Percentiles rank a stretch among this genome's conserved stretches.
Conservation (phyloP, 2,329 filamentous ascomycete genomes). For the Coleophoma cylindrospora region DNA sequence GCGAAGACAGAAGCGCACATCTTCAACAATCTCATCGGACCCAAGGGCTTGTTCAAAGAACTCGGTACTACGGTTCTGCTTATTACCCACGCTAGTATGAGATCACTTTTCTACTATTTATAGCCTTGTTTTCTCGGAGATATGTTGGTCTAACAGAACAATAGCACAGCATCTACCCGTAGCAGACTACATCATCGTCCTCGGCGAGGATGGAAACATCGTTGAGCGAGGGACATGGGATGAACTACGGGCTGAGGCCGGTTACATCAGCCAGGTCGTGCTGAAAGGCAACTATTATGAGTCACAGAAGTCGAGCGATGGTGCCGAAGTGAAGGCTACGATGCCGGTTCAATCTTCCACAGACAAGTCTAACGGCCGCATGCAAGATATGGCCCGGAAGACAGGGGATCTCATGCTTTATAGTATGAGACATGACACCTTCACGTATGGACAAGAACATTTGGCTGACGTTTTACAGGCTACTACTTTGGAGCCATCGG, state of each 20-base stretch:
- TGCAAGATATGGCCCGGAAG: not conserved
- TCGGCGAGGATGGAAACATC: slow-evolving; percentile 22
- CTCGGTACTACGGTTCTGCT: slow-evolving; percentile 34
- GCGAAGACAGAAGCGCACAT: slow-evolving; percentile 34
- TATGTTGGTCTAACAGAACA: not conserved
- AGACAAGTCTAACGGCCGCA: not conserved
- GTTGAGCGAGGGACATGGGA: slow-evolving; percentile 28
- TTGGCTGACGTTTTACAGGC: not conserved
- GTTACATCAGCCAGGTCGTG: slow-evolving; percentile 14
- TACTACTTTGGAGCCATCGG: too few species aligned
- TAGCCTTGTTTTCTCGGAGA: too few species aligned
- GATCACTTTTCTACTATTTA: slow-evolving; percentile 22
- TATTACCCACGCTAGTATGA: slow-evolving; percentile 33
- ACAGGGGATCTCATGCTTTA: slow-evolving; percentile 12
- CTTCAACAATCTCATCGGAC: slow-evolving; percentile 34
- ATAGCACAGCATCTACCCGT: slow-evolving; percentile 28
- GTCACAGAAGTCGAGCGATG: too few species aligned
- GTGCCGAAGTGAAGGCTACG: too few species aligned
- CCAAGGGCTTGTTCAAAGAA: slow-evolving; percentile 33
- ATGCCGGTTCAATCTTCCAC: too few species aligned
- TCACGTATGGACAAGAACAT: slow-evolving; percentile 6
- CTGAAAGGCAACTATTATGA: not conserved
- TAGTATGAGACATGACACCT: not conserved
- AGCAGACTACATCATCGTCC: slow-evolving; percentile 32
- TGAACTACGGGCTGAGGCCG: slow-evolving; percentile 9